Base-by-base conservation (phyloP, 352 stramenopile species). In the Pythium brachiatum region DNA sequence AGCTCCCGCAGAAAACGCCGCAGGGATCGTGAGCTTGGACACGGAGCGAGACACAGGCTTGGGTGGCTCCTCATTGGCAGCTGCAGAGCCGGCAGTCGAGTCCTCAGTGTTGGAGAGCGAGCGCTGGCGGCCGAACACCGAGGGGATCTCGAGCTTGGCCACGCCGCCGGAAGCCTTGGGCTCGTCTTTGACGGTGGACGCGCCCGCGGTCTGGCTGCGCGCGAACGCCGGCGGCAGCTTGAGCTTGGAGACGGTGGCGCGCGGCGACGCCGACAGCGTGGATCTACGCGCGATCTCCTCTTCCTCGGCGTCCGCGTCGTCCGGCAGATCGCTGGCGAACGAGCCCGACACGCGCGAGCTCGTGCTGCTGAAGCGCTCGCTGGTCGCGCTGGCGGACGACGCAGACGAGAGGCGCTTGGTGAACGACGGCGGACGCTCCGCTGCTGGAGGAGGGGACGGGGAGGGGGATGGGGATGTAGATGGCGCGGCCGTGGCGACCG, bases 11-110 rank as follows among this genome's bases (percentile, higher is more conserved):
- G 29, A 38, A 55, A 91, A 91, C 41, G 81, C 78, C 7, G 63
- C 71, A 0, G 74, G 74, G 32, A 82, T 82, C 27, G 69, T 74
- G 5, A 91, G 71, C 60, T 89, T 91, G 53, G 82, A 91, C 55
- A 86, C 84, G 6, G 79, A 75, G 21, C 80, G 78, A 13, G 71
- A 63, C n/a, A 59, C 26, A 2, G 68, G 57, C 57, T 57, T 66
- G 34, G 21, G 15, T 43, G 51, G 16, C 7, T 59, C 55, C 3
- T 25, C 41, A 7, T 1, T 47, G 36, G 16, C 16, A 6, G 32
- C 23, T 15, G 39, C 46, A 16, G 50, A n/a, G 13, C 16, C 6
- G 7, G 52, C 18, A 13, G 53, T 39, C 5, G 46, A 29, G 51
- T 64, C 50, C 7, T 62, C 60, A 0, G 20, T 27, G 21, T 46